Conservation (phyloP, 305 asterid species). For the Fraxinus sp. region DNA sequence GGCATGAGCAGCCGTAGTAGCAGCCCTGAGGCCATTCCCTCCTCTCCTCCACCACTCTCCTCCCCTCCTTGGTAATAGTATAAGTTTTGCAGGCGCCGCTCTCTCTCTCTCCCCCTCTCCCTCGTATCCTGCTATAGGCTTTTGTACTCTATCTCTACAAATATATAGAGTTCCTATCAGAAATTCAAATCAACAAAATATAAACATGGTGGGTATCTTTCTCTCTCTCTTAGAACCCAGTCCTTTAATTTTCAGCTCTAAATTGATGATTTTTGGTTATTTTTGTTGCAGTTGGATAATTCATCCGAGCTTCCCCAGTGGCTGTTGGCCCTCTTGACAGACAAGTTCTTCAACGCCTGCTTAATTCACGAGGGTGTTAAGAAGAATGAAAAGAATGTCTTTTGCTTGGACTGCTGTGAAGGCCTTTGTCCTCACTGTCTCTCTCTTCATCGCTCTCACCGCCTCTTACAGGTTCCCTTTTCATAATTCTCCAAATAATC, state of each 20-base stretch:
- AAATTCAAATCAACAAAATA: constrained; percentile 11
- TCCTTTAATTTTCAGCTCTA: neutral
- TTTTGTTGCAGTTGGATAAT: constrained; percentile 37
- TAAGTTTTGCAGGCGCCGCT: constrained; percentile 61
- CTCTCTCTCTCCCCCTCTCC: constrained; percentile 28
- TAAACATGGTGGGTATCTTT: constrained; percentile 36
- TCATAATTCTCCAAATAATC: neutral
- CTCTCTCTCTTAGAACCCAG: neutral
- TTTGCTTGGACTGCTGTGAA: constrained; percentile 67
- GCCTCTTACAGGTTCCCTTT: constrained; percentile 53
- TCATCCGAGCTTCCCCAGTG: constrained; percentile 46
- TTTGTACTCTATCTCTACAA: constrained; percentile 10
- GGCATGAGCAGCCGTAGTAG: neutral
- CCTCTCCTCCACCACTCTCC: constrained; percentile 30
- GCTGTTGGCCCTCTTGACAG: constrained; percentile 47
- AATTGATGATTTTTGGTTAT: neutral
- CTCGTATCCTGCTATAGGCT: constrained; percentile 30
- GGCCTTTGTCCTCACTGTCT: constrained; percentile 68
- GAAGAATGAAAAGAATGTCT: constrained; percentile 69
- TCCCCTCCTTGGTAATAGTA: constrained; percentile 51
- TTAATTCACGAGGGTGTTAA: constrained; percentile 46
- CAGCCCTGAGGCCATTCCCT: constrained; percentile 30
- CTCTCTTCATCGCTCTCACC: constrained; percentile 48
- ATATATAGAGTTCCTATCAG: neutral
- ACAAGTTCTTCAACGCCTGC: constrained; percentile 68